Evolutionary conservation across 1,139 yeast species (phyloP).

Genomic region (Zygosaccharomyces sapae): DNA sequence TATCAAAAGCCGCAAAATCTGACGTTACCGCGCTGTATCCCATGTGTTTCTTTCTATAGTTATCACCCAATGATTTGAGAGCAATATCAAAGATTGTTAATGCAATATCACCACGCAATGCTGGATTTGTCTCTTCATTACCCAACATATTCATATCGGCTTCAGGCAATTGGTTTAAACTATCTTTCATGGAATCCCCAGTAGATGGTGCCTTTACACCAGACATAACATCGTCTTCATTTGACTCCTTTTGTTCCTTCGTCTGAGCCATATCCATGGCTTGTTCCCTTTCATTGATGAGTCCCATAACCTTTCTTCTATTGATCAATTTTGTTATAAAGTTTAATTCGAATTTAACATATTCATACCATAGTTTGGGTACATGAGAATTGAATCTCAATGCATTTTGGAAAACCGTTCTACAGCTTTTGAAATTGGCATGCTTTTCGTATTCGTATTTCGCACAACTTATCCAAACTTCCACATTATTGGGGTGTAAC

Average conservation of each 20-base stretch:
- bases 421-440: slow-evolving; percentile 84
- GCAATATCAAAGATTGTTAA: slow-evolving; percentile 76
- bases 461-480: slow-evolving; percentile 94
- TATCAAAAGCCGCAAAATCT: slow-evolving; percentile 18
- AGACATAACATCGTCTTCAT: slow-evolving; percentile 41
- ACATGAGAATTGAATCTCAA: slow-evolving; percentile 78
- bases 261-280: slow-evolving; percentile 41
- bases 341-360: slow-evolving; percentile 81
- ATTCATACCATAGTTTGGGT: slow-evolving; percentile 72
- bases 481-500: slow-evolving; percentile 82
- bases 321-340: slow-evolving; percentile 80
- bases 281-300: slow-evolving; percentile 70
- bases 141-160: slow-evolving; percentile 86
- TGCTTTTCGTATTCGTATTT: slow-evolving; percentile 87
- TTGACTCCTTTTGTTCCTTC: slow-evolving; percentile 28
- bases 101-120: slow-evolving; percentile 84
- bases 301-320: slow-evolving; percentile 76
- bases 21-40: slow-evolving; percentile 33
- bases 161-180: slow-evolving; percentile 73
- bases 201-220: slow-evolving; percentile 48
- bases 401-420: slow-evolving; percentile 80
- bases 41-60: slow-evolving; percentile 31
- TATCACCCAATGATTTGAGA: slow-evolving; percentile 46
- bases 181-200: slow-evolving; percentile 54
- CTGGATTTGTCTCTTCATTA: slow-evolving; percentile 84